phyloP scores from a whole-genome alignment of 2,329 filamentous ascomycete genomes.

The Cercospora nicotianae region DNA sequence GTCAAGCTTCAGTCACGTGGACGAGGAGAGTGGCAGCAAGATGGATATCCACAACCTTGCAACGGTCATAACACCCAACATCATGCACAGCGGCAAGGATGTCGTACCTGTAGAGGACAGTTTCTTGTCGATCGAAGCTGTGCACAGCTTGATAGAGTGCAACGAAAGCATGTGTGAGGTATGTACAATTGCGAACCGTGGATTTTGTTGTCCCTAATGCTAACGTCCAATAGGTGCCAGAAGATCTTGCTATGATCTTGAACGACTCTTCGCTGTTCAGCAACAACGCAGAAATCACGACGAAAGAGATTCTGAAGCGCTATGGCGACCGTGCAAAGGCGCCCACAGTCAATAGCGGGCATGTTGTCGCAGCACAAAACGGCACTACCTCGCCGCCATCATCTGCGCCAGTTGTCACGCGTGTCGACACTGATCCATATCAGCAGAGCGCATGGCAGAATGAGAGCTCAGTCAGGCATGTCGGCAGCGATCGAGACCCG shows the following conservation, averaged over 20 bases:
- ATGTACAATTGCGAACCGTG: conserved; percentile 44
- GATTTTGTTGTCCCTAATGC: neutral
- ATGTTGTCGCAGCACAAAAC: conserved; percentile 33
- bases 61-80: conserved; percentile 95
- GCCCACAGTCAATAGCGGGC: conserved; percentile 43
- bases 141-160: conserved; percentile 84
- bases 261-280: conserved; percentile 81
- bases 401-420: conserved; percentile 59
- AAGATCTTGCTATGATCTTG: conserved; percentile 82
- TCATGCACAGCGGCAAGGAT: conserved; percentile 58
- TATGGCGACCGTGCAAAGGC: conserved; percentile 79
- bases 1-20: conserved; percentile 93
- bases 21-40: conserved; percentile 95
- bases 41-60: conserved; percentile 98
- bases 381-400: conserved; percentile 43
- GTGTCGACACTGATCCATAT: conserved; percentile 85
- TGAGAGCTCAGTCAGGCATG: conserved; percentile 78
- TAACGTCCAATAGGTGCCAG: conserved; percentile 69
- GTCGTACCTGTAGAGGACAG: conserved; percentile 65
- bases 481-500: conserved; percentile 45
- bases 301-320: conserved; percentile 93
- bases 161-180: conserved; percentile 98
- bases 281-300: conserved; percentile 81
- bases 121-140: conserved; percentile 89
- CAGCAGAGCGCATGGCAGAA: conserved; percentile 71